Base-by-base conservation (phyloP, 2,329 filamentous ascomycete species). In the Exophiala alcalophila region DNA sequence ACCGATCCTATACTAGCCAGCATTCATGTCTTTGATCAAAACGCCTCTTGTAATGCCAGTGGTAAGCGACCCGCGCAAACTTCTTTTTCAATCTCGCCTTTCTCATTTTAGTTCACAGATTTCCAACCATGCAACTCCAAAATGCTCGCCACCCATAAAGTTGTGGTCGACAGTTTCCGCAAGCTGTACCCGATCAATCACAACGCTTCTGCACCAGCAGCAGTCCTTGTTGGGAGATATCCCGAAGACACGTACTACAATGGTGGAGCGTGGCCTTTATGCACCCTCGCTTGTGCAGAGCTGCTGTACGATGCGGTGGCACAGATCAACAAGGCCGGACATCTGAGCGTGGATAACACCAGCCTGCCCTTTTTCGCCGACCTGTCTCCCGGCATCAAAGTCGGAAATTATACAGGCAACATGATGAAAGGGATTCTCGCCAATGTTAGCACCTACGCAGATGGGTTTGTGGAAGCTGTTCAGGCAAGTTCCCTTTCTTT, bases 241-340 rank as follows among this genome's bases (percentile, higher is more conserved):
- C 65, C 80, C 0, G 83, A 86, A 61, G 86, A 92, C 55, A 66
- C 72, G 10, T 91, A 90, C 64, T 84, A 81, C 63, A 78, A 78
- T 46, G 85, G 85, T 4, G 87, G 91, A 61, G 85, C 86, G 2
- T 91, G 86, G 86, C 86, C 87, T 56, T 72, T 90, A 6, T 75
- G 76, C 52, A 90, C 84, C 1, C 73, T 87, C 24, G 84, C 83
- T 1, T 83, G 83, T 0, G 86, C 85, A 10, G 86, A 92, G 61
- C 79, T 86, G 60, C 75, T 92, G 3, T 91, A 89, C 60, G 81
- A 85, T 58, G 82, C 86, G 1, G 61, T 87, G 4, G 80, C 82
- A 51, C 79, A 83, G 34, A 90, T 84, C 83, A 73, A 83, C 47
- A 65, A 70, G 33, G 64, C 71, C n/a, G 80, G 78, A 1, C 78